These are phyloP conservation scores for Tricholoma sp. DNA, from an alignment of 768 basidiomycete species.

Conservation along the genomic window DNA sequence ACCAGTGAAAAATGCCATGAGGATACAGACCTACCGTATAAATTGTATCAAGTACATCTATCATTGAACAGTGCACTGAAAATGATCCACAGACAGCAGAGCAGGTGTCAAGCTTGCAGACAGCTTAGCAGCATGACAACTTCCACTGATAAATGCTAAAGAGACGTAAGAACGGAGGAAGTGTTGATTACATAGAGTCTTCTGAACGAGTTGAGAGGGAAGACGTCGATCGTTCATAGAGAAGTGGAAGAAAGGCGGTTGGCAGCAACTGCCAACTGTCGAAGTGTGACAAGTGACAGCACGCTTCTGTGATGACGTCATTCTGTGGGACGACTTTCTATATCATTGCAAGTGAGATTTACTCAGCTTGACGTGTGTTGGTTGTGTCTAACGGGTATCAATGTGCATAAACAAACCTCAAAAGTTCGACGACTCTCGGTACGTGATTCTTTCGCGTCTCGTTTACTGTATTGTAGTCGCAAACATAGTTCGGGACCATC, in stretches of 20 bases:
- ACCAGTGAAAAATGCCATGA: background rate
- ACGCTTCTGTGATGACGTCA: background rate
- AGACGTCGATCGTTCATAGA: background rate
- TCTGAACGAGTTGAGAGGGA: background rate
- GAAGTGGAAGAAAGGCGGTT: background rate
- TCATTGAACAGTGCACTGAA: background rate
- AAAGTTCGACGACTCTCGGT: no score
- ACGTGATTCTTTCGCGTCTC: no score
- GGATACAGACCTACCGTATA: background rate
- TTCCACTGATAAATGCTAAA: background rate
- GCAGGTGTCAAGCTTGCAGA: background rate
- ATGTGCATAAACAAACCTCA: no score
- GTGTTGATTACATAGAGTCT: background rate
- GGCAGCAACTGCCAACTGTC: background rate
- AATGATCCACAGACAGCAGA: background rate
- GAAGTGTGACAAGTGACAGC: background rate
- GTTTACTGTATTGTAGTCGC: no score
- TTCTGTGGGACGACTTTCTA: background rate
- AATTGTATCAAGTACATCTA: background rate
- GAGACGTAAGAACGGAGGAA: background rate
- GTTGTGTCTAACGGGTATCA: no score
- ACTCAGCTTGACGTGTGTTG: no score
- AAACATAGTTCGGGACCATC: no score
- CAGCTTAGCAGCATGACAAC: background rate
- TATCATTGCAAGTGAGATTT: no score